Percentiles rank a stretch among this genome's conserved stretches.
Evolutionary conservation across 106 monocot species (phyloP).

Genomic region (Iris macrosiphon): DNA sequence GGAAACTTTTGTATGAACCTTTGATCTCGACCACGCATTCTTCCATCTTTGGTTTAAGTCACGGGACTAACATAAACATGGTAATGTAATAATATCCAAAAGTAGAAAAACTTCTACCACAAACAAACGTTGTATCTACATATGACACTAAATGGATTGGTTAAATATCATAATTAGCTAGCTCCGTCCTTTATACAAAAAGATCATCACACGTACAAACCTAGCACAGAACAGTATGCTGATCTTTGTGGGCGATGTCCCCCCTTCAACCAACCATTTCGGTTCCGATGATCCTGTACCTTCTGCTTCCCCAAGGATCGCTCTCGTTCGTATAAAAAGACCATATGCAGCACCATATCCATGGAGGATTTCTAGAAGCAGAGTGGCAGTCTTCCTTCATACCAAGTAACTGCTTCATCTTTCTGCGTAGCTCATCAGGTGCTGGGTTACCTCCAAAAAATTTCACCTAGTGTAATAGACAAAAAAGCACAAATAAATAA

Average conservation of each 20-base stretch:
- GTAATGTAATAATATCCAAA: no score
- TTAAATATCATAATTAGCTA: no score
- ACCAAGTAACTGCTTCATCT: conserved; percentile 61
- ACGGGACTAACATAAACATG: no score
- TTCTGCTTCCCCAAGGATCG: conserved; percentile 11
- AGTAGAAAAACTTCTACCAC: no score
- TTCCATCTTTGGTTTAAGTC: no score
- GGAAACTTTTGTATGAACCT: no score
- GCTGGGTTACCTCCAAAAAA: conserved; percentile 51
- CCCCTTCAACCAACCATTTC: conserved; percentile 2
- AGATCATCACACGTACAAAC: no score
- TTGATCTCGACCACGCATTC: no score
- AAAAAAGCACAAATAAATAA: background rate
- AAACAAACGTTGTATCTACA: no score
- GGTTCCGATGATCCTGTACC: conserved; percentile 3
- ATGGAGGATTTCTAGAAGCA: conserved; percentile 42
- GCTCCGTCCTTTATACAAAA: no score
- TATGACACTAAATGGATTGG: no score
- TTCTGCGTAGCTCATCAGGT: conserved; percentile 16
- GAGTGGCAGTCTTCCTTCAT: conserved; percentile 13
- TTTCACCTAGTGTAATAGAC: conserved; percentile 26
- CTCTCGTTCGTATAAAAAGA: conserved; percentile 1
- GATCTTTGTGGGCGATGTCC: background rate
- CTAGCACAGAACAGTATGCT: no score
- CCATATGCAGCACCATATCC: conserved; percentile 23